Conservation (phyloP, 805 yeast species). For the Torulaspora quercuum region DNA sequence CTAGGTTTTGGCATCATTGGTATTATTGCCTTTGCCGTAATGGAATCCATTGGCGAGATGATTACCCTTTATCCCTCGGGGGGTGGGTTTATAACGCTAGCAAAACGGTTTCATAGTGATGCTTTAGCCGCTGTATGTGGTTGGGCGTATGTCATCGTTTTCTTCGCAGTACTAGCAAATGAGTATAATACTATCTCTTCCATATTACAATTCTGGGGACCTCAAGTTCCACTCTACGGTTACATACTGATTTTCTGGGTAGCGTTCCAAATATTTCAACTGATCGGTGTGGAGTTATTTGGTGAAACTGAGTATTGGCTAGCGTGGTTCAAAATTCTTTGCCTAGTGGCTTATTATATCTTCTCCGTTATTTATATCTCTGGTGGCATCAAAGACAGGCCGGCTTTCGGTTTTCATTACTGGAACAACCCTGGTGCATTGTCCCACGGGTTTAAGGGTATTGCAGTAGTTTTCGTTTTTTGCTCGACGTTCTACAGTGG, state of each 20-base stretch:
- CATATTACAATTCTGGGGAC: slow-evolving; percentile 36
- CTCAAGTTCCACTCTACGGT: slow-evolving; percentile 20
- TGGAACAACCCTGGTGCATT: slow-evolving; percentile 55
- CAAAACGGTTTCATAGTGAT: slow-evolving; percentile 29
- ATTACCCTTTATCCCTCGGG: slow-evolving; percentile 42
- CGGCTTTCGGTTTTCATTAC: slow-evolving; percentile 40
- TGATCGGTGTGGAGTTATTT: slow-evolving; percentile 50
- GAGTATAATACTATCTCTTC: slow-evolving; percentile 48
- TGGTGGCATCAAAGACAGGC: slow-evolving; percentile 47
- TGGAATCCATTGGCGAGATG: slow-evolving; percentile 22
- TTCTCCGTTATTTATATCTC: slow-evolving; percentile 45
- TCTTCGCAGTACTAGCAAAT: slow-evolving; percentile 51
- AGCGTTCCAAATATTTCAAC: slow-evolving; percentile 37
- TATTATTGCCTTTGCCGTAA: slow-evolving; percentile 13
- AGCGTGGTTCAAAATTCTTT: slow-evolving; percentile 44
- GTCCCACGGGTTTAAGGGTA: slow-evolving; percentile 55
- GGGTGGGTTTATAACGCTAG: slow-evolving; percentile 54
- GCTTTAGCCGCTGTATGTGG: slow-evolving; percentile 16
- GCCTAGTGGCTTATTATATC: slow-evolving; percentile 47
- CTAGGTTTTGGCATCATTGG: slow-evolving; percentile 19
- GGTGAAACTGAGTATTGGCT: slow-evolving; percentile 52
- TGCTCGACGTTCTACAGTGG: slow-evolving; percentile 72
- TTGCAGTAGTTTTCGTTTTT: slow-evolving; percentile 59
- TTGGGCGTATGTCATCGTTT: slow-evolving; percentile 16
- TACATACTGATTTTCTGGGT: slow-evolving; percentile 18